phyloP scores from a whole-genome alignment of 2,329 filamentous ascomycete species.

The Apiospora marii region DNA sequence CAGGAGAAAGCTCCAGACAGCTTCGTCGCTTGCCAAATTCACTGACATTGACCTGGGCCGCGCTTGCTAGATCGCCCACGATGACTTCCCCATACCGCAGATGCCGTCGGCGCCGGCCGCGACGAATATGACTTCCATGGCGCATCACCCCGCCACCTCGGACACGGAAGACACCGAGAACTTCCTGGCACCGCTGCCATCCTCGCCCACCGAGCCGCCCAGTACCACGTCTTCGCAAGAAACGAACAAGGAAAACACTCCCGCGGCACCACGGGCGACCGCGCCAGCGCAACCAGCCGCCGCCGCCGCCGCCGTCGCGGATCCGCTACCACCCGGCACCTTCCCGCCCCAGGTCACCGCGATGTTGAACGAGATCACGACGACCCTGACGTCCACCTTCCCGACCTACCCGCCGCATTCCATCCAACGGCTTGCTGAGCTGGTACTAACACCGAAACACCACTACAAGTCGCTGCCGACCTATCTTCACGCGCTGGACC shows the following conservation, averaged over 20 bases:
- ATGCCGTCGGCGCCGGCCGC: slow-evolving; percentile 52
- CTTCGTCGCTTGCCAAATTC: slow-evolving; percentile 21
- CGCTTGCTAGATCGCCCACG: slow-evolving; percentile 70
- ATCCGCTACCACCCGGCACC: slow-evolving; percentile 48
- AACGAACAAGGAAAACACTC: slow-evolving; percentile 72
- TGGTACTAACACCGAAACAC: slow-evolving; percentile 76
- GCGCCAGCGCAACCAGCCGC: slow-evolving; percentile 45
- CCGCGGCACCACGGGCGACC: slow-evolving; percentile 40
- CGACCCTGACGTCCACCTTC: slow-evolving; percentile 73
- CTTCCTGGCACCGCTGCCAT: slow-evolving; percentile 54
- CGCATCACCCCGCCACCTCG: slow-evolving; percentile 45
- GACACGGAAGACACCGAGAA: slow-evolving; percentile 47
- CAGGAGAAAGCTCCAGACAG: neutral
- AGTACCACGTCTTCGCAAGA: slow-evolving; percentile 58
- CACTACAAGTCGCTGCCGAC: slow-evolving; percentile 85
- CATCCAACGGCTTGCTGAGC: slow-evolving; percentile 88
- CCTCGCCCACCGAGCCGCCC: slow-evolving; percentile 50
- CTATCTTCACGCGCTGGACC: slow-evolving; percentile 90
- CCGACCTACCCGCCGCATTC: slow-evolving; percentile 84
- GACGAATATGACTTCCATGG: slow-evolving; percentile 30
- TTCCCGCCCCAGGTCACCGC: slow-evolving; percentile 71
- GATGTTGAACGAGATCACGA: slow-evolving; percentile 67
- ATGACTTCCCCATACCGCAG: slow-evolving; percentile 77
- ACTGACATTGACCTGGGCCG: slow-evolving; percentile 24
- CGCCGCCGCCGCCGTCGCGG: slow-evolving; percentile 48